These are phyloP conservation scores for Tolypocladium ophioglossoides DNA, from an alignment of 2,329 filamentous ascomycete species.

Conservation along the genomic window DNA sequence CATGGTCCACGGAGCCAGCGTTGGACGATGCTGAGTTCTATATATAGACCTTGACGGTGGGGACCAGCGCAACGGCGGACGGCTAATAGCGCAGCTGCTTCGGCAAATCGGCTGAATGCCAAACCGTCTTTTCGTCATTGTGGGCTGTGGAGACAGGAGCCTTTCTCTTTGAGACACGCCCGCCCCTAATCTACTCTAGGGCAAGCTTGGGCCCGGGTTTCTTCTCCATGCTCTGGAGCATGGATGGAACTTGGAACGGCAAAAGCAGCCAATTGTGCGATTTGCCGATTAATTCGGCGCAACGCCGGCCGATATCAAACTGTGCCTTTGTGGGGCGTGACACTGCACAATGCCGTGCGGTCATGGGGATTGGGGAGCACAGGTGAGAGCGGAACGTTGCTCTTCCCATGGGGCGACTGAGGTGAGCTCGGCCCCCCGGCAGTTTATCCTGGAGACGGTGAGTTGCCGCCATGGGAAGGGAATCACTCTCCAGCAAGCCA, in stretches of 20 bases:
- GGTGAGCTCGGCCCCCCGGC: background rate
- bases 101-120: background rate
- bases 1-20: background rate
- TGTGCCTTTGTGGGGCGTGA: background rate
- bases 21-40: background rate
- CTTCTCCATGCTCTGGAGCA: background rate
- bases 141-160: background rate
- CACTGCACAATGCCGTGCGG: background rate
- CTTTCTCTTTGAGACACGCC: background rate
- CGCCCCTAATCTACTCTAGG: background rate
- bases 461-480: background rate
- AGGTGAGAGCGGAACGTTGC: background rate
- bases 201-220: background rate
- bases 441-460: background rate
- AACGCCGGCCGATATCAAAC: slow-evolving; percentile 2
- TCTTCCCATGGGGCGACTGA: background rate
- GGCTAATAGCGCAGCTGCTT: background rate
- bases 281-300: slow-evolving; percentile 1
- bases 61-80: background rate
- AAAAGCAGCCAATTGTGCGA: background rate
- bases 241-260: background rate
- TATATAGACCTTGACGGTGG: background rate
- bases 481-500: background rate
- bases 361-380: background rate
- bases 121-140: background rate